A percentile compares a stretch with the other conserved stretches of the same genome.
phyloP scores from a whole-genome alignment of 2,329 filamentous ascomycete genomes.

The Aspergillus candidus region DNA sequence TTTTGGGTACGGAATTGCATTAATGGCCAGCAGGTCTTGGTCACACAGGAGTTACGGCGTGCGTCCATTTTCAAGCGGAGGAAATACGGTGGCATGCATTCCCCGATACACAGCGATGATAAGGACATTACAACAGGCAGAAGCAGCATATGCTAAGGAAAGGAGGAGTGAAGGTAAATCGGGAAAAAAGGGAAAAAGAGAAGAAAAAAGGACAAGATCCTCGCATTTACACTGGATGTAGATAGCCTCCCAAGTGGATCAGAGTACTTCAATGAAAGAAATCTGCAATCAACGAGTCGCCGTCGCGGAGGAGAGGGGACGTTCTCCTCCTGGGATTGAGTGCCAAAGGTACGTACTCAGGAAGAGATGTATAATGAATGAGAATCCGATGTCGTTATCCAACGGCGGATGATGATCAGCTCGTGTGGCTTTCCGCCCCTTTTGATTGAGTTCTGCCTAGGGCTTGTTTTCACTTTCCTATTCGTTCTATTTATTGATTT shows the following conservation, averaged over 20 bases:
- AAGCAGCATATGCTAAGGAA: background rate
- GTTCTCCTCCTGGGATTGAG: too few relatives aligned
- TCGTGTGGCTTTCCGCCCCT: too few relatives aligned
- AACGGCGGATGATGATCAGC: too few relatives aligned
- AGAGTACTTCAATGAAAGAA: slow-evolving; percentile 5
- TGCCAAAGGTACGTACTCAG: too few relatives aligned
- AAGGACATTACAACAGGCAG: background rate
- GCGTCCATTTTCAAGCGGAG: slow-evolving; percentile 11
- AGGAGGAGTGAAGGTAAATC: background rate
- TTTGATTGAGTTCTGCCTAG: too few relatives aligned
- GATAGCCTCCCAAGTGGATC: slow-evolving; percentile 8
- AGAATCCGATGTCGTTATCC: too few relatives aligned
- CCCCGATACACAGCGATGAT: too few relatives aligned
- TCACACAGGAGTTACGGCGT: slow-evolving; percentile 15
- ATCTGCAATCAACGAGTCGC: too few relatives aligned
- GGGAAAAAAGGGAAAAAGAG: slow-evolving; percentile 1
- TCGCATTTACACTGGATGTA: slow-evolving; percentile 13
- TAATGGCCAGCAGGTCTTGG: slow-evolving; percentile 20
- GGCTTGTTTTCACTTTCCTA: too few relatives aligned
- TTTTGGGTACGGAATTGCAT: slow-evolving; percentile 12
- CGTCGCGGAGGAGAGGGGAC: too few relatives aligned
- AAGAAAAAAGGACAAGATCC: slow-evolving; percentile 4
- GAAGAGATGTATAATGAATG: too few relatives aligned
- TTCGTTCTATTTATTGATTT: background rate
- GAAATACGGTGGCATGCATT: slow-evolving; percentile 6